Base-by-base conservation (phyloP, 345 rosid species). In the Garcia nutans region DNA sequence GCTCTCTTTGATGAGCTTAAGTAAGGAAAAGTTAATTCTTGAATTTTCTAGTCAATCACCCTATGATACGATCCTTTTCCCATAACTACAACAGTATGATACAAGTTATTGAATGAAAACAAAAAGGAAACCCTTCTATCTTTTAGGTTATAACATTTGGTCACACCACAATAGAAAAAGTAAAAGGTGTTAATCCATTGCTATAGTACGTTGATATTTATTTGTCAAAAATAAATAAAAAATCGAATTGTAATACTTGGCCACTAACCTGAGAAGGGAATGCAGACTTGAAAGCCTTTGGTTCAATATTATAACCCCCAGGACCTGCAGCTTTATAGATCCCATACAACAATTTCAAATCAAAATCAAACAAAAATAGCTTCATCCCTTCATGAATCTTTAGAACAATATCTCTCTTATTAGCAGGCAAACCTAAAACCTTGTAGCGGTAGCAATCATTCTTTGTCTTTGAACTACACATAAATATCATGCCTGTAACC, bases 381-480 rank as follows among this genome's bases (percentile, higher is more conserved):
- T 62, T 78, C 80, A 79, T 82, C 56, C 85, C 85, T 76, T 68
- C 66, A 42, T 49, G 44, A 49, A 82, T 76, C 70, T 76, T 28
- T 59, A 75, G 65, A 31, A 76, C 85, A 2, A 37, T 26, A 45
- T 78, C 85, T 66, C 78, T 82, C 68, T 72, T 82, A 71, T 65
- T 57, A 26, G 80, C 44, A 79, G 85, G 82, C 75, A 79, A 73
- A 69, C 85, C 85, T 42, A 82, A 82, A 76, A 82, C 50, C 58
- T 68, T 76, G 74, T 78, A 79, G 11, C 10, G 72, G 49, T 61
- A 82, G 74, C 82, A 82, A 26, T 82, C 85, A 68, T 68, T 23
- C 65, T 78, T 82, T 15, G 78, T 82, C 79, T 79, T 75, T 16
- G 85, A 73, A 76, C 73, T 82, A 64, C 85, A 79, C 82, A 79